Conservation (phyloP, 768 basidiomycete genomes). For the Pluteus cervinus region DNA sequence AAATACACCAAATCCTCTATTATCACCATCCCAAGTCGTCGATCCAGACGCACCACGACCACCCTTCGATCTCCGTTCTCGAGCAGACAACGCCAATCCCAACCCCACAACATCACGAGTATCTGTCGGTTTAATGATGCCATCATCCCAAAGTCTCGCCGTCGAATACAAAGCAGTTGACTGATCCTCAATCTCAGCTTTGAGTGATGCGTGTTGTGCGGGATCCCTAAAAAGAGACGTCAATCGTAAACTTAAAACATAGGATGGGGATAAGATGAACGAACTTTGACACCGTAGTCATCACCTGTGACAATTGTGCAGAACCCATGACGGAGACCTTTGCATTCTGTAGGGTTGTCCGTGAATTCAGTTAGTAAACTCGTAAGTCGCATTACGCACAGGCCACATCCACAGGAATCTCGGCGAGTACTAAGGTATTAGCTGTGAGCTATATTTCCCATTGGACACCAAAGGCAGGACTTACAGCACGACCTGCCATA, state of each 20-base stretch:
- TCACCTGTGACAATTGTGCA: slow-evolving; percentile 87
- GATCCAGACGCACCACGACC: slow-evolving; percentile 12
- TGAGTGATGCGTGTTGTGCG: slow-evolving; percentile 64
- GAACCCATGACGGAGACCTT: slow-evolving; percentile 96
- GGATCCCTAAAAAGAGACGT: slow-evolving; percentile 52
- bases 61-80: slow-evolving; percentile 24
- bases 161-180: slow-evolving; percentile 85
- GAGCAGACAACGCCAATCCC: slow-evolving; percentile 73
- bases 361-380: slow-evolving; percentile 5
- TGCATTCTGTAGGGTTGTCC: slow-evolving; percentile 53
- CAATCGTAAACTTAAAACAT: background rate
- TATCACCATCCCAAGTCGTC: slow-evolving; percentile 68
- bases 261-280: slow-evolving; percentile 12
- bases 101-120: slow-evolving; percentile 86
- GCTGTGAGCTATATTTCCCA: slow-evolving; percentile 4
- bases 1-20: slow-evolving; percentile 81
- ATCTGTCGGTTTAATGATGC: slow-evolving; percentile 84
- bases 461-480: slow-evolving; percentile 21
- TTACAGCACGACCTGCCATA: slow-evolving; percentile 88
- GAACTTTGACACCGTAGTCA: slow-evolving; percentile 83
- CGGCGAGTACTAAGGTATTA: slow-evolving; percentile 70
- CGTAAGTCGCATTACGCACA: slow-evolving; percentile 35
- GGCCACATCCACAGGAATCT: slow-evolving; percentile 99
- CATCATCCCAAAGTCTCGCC: slow-evolving; percentile 93
- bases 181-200: slow-evolving; percentile 82